Base-by-base conservation (phyloP, 2,329 filamentous ascomycete genomes). In the Geosmithia flava region DNA sequence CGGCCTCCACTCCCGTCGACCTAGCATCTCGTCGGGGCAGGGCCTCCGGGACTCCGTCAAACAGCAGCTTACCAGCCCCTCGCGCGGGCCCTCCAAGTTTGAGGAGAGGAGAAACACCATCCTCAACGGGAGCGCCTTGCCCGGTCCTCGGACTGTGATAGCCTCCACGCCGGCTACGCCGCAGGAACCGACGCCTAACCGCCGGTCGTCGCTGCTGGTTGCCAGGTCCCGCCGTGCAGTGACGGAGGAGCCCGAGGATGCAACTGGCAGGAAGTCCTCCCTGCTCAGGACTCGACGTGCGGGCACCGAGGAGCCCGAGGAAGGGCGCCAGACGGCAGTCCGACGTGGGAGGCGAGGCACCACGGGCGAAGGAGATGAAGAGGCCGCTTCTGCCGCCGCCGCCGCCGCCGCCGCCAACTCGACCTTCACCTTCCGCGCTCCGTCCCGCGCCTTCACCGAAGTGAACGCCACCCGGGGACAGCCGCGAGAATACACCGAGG, bases 361-460 rank as follows among this genome's bases (percentile, higher is more conserved):
- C 37, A 59, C 69, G 29, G 68, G 68, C 15, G 68, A 72, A 30
- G 68, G 76, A 2, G 71, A 74, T 11, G 72, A 76, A 1, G 71
- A 74, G 45, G 44, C 33, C 15, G 33, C 33, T 6, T 3, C 33
- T 13, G 33, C 33, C 3, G 33, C 33, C 13, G 33, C 33, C 10
- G 15, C 10, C 15, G 33, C 33, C 11, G 29, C 29, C 29, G 29
- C 29, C 6, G 11, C 6, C 11, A 11, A 6, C 29, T 30, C 29
- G 29, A 30, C 29, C 33, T 37, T 58, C n/a, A 65, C 69, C 30
- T 70, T 75, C 52, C 71, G 75, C n/a, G 68, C 73, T 2, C 76
- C 78, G 1, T 81, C 79, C 3, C 69, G 80, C 20, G 77, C 78
- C 3, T 63, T 68, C 37, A 81, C 78, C 1, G 80, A 83, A 50